Evolutionary conservation across 495 filamentous ascomycete species (phyloP), one percentile per base, ranked within the genome.

Genomic region (Aspergillus avenaceus): DNA sequence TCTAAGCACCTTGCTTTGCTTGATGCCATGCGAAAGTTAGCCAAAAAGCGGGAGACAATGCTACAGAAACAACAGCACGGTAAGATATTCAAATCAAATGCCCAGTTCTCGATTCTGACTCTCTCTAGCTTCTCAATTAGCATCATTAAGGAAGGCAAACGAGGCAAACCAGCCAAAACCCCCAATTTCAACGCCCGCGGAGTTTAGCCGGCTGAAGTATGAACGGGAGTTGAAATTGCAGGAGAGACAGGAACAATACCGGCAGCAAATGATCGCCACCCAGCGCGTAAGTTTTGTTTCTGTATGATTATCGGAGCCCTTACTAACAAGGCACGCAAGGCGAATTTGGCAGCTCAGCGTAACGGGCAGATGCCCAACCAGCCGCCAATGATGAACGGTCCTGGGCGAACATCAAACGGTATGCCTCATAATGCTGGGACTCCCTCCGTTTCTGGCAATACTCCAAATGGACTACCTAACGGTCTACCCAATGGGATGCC

Each of bases 21-120:
- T 64, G 93, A 97, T 69, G 86, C 85, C 4, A 96, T 97, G 88
- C 83, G 91, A 34, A 98, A 97, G 65, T 63, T 95, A 52, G 92
- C 92, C 6, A 95, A 96, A 72, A 97, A 95, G 72, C 78, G 90
- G 32, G 93, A 98, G 72, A 85, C 84, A 5, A 78, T 80, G 32
- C 66, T 82, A 21, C 89, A 92, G 61, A 97, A 97, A 70, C 87
- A 92, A 55, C 85, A 90, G 61, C 87, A 95, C 61, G 80, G 81
- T 84, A 71, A 68, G 70, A 40, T 32, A 18, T 11, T 0, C 21
- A 45, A 21, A 16, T 21, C 11, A n/a, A 16, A 13, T 25, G n/a
- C 22, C 8, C 54, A 8, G 26, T 58, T 36, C 13, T 27, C 34
- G 11, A 52, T 49, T 37, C 37, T 53, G 55, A 63, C 38, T 56